These are phyloP conservation scores for Tylopilus sp. DNA, from an alignment of 768 basidiomycete genomes.

Conservation along the genomic window DNA sequence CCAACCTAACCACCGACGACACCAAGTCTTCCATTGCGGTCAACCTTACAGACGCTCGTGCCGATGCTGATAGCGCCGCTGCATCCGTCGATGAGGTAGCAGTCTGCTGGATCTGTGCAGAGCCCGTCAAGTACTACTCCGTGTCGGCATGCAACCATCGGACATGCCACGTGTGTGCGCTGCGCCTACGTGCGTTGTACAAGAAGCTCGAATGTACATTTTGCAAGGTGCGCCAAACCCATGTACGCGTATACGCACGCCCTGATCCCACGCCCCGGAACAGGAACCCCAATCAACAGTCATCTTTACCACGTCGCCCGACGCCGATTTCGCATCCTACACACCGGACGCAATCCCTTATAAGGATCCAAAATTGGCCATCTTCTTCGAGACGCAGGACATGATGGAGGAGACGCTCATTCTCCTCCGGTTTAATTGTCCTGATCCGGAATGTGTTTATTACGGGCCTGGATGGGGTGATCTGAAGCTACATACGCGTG, in stretches of 20 bases:
- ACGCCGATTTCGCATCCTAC: constrained; percentile 59
- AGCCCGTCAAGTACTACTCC: constrained; percentile 87
- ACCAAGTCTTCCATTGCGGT: not conserved
- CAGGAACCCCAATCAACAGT: constrained; percentile 72
- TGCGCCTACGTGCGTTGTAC: constrained; percentile 86
- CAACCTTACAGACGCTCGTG: too few species aligned
- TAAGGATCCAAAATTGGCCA: constrained; percentile 70
- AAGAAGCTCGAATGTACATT: constrained; percentile 94
- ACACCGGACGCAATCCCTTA: constrained; percentile 51
- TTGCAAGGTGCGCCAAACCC: constrained; percentile 69
- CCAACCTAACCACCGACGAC: not conserved
- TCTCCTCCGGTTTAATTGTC: constrained; percentile 92
- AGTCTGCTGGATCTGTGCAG: constrained; percentile 92
- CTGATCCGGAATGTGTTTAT: constrained; percentile 78
- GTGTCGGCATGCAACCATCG: constrained; percentile 90
- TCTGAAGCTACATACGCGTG: constrained; percentile 79
- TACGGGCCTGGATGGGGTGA: constrained; percentile 87
- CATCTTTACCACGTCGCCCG: constrained; percentile 70
- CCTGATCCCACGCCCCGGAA: not conserved
- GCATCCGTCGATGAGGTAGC: constrained; percentile 15
- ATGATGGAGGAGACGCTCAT: constrained; percentile 95
- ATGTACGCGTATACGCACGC: too few species aligned
- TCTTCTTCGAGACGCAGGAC: constrained; percentile 85
- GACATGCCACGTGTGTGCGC: constrained; percentile 91
- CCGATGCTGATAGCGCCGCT: not conserved